Base-by-base conservation (phyloP, 495 filamentous ascomycete species). In the Parmelia sp. region DNA sequence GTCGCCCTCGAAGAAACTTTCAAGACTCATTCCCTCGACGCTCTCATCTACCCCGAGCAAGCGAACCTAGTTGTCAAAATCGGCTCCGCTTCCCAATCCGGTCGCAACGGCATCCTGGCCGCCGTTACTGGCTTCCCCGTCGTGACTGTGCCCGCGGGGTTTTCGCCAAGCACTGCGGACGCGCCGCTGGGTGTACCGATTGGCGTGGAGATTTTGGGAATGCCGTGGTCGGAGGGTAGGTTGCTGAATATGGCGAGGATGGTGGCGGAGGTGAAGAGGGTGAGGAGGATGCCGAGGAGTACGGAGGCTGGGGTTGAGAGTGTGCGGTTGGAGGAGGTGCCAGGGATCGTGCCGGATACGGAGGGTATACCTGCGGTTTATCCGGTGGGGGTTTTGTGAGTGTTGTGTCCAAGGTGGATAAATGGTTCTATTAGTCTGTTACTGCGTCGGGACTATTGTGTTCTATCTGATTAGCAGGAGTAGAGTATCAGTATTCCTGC, bases 21-120 rank as follows among this genome's bases (percentile, higher is more conserved):
- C 64, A 67, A 70, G 1, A 45, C 62, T 2, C 71, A 83, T 59
- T 65, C 71, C 4, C 70, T 89, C 1, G 83, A 86, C 68, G 84
- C 80, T 0, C 59, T 88, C 33, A 79, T 86, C 63, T 89, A 88
- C 69, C 86, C 86, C 14, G 82, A 88, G 70, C 86, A 89, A 66
- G 79, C 79, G 63, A 86, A 86, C 57, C 74, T 89, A 1, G 82
- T 85, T 21, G 84, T 86, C 19, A 76, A 78, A 44, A 71, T 87
- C 53, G 86, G 85, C 6, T 74, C 74, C 7, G 75, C 76, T 0
- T 77, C 75, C 0, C 86, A 88, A 72, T 70, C 71, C 33, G 83
- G 83, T 15, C 74, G 86, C 4, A 89, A 89, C 71, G 86, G 86
- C 29, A 83, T 88, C 33, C 71, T 88, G 8, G 86, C 84, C 4